Conservation (phyloP, 225 moss, liverwort and hornwort species). For the Anthoceros angustus region DNA sequence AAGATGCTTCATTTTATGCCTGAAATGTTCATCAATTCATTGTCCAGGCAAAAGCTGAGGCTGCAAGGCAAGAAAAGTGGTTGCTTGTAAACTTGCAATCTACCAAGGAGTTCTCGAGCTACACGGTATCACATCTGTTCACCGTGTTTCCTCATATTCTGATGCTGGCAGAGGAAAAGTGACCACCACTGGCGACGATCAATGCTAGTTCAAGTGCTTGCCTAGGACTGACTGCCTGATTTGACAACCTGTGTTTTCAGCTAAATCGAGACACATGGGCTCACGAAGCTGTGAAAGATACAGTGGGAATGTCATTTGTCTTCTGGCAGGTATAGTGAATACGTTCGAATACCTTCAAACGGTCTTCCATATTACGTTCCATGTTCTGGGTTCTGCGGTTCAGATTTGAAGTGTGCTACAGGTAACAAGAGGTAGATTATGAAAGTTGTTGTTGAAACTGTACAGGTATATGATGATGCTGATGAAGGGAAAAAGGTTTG, state of each 20-base stretch:
- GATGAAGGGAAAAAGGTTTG: slow-evolving; percentile 97
- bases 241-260: slow-evolving; percentile 29
- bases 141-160: not conserved
- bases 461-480: slow-evolving; percentile 70
- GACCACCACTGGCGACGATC: not conserved
- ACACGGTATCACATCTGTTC: slow-evolving; percentile 30
- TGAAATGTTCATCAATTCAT: not conserved
- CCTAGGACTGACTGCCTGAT: slow-evolving; percentile 9
- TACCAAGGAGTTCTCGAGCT: slow-evolving; percentile 88
- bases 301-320: slow-evolving; percentile 87
- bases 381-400: not conserved
- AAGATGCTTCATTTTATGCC: not conserved
- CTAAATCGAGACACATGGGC: slow-evolving; percentile 98
- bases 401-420: not conserved
- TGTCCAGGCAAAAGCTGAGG: slow-evolving; percentile 82
- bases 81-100: slow-evolving; percentile 90
- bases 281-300: slow-evolving; percentile 98
- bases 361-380: not conserved
- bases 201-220: slow-evolving; percentile 8
- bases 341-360: slow-evolving; percentile 6
- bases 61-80: slow-evolving; percentile 89
- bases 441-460: not conserved
- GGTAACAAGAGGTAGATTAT: not conserved
- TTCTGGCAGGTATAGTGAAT: slow-evolving; percentile 83
- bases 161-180: not conserved